phyloP scores from a whole-genome alignment of 805 yeast genomes.

The Candida pini region DNA sequence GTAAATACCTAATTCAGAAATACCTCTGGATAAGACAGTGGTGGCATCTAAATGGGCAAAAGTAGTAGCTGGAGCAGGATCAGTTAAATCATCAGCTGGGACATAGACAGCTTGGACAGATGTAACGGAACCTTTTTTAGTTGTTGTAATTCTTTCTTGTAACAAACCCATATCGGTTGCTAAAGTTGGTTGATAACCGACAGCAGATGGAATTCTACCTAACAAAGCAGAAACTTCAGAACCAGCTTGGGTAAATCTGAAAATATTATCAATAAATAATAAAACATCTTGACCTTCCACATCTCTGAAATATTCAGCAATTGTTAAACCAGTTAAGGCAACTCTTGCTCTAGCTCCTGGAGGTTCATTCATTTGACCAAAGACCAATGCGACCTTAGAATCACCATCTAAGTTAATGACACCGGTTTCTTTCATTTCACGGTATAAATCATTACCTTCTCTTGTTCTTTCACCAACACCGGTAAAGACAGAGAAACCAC shows the following conservation, averaged over 20 bases:
- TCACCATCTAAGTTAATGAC: slow-evolving; percentile 99
- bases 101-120: slow-evolving; percentile 99
- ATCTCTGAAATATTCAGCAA: slow-evolving; percentile 99
- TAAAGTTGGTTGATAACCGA: slow-evolving; percentile 99
- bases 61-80: slow-evolving; percentile 99
- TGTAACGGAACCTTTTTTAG: slow-evolving; percentile 99
- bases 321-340: slow-evolving; percentile 98
- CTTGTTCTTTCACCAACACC: slow-evolving; percentile 99
- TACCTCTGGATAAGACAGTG: slow-evolving; percentile 99
- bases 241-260: slow-evolving; percentile 99
- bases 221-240: slow-evolving; percentile 99
- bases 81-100: slow-evolving; percentile 99
- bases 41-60: slow-evolving; percentile 99
- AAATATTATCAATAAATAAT: slow-evolving; percentile 98
- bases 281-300: slow-evolving; percentile 99
- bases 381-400: slow-evolving; percentile 97
- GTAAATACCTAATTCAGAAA: slow-evolving; percentile 99
- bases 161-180: slow-evolving; percentile 99
- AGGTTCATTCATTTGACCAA: slow-evolving; percentile 99
- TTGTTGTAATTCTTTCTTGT: slow-evolving; percentile 99
- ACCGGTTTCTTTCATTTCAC: slow-evolving; percentile 99
- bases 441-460: slow-evolving; percentile 99
- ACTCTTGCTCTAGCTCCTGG: slow-evolving; percentile 99
- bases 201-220: slow-evolving; percentile 99
- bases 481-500: slow-evolving; percentile 99